These are phyloP conservation scores for Alternaria sp. DNA, from an alignment of 2,329 filamentous ascomycete genomes.

Conservation along the genomic window DNA sequence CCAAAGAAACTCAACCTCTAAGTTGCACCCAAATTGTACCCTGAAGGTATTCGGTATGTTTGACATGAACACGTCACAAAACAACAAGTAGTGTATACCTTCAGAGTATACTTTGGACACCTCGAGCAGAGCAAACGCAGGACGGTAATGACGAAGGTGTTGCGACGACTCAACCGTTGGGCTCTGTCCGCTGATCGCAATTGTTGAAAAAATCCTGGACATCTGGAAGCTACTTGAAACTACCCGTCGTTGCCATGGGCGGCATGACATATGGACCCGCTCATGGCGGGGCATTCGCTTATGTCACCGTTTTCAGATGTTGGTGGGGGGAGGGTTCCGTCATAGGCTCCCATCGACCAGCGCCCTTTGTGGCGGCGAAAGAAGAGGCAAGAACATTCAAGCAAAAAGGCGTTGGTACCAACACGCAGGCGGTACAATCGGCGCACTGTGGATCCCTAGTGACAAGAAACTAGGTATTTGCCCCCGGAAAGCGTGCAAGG, in stretches of 20 bases:
- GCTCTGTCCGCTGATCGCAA: constrained; percentile 3
- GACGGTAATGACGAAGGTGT: neutral
- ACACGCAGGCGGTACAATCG: constrained; percentile 3
- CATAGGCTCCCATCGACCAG: constrained; percentile 14
- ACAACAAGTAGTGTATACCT: neutral
- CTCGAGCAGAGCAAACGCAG: neutral
- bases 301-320: constrained; percentile 16
- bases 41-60: neutral
- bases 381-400: constrained; percentile 7
- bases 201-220: neutral
- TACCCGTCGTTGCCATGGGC: constrained; percentile 11
- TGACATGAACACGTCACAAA: neutral
- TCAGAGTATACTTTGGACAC: neutral
- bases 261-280: constrained; percentile 11
- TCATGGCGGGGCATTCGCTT: constrained; percentile 26
- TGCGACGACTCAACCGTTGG: neutral
- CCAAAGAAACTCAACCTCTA: no score
- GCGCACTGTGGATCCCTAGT: constrained; percentile 2
- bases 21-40: neutral
- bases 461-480: constrained; percentile 7
- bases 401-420: constrained; percentile 3
- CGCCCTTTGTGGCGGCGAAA: constrained; percentile 9
- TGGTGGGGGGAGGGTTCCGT: constrained; percentile 25
- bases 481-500: constrained; percentile 9
- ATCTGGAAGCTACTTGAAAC: constrained; percentile 19